Conservation (phyloP, 2,329 filamentous ascomycete species). For the Ambrosiella beaveri region DNA sequence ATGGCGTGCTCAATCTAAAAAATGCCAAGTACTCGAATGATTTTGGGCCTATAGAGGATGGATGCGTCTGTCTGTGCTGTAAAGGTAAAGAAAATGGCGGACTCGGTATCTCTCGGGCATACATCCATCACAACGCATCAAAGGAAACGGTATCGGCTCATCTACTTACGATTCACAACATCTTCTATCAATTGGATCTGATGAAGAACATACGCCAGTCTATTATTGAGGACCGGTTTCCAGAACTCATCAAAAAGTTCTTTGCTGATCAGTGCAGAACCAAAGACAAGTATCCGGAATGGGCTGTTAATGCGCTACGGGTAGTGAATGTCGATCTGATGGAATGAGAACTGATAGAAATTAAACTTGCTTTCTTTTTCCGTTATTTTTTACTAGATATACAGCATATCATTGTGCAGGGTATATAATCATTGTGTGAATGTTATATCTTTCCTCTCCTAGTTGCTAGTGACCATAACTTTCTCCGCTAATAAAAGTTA, state of each 20-base stretch:
- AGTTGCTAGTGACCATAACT: no score
- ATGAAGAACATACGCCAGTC: slow-evolving; percentile 62
- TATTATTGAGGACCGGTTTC: slow-evolving; percentile 66
- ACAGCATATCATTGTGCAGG: no score
- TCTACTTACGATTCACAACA: slow-evolving; percentile 82
- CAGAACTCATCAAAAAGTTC: slow-evolving; percentile 59
- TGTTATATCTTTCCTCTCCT: no score
- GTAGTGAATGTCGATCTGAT: slow-evolving; percentile 66
- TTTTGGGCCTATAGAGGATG: slow-evolving; percentile 68
- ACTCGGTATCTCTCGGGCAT: slow-evolving; percentile 70
- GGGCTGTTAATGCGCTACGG: slow-evolving; percentile 66
- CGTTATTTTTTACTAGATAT: no score
- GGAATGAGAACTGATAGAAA: slow-evolving; percentile 12
- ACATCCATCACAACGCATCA: slow-evolving; percentile 74
- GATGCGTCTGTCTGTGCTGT: slow-evolving; percentile 69
- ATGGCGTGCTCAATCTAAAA: slow-evolving; percentile 70
- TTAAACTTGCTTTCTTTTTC: no score
- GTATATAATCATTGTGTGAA: no score
- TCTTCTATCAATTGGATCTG: slow-evolving; percentile 75
- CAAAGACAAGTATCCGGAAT: slow-evolving; percentile 54
- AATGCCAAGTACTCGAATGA: slow-evolving; percentile 52
- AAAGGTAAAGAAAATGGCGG: slow-evolving; percentile 47
- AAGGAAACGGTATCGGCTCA: slow-evolving; percentile 90
- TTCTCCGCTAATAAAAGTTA: no score
- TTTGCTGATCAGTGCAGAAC: slow-evolving; percentile 52